Percentiles rank a stretch among this genome's conserved stretches.
phyloP scores from a whole-genome alignment of 2,329 filamentous ascomycete species.

The Alternaria triticina region DNA sequence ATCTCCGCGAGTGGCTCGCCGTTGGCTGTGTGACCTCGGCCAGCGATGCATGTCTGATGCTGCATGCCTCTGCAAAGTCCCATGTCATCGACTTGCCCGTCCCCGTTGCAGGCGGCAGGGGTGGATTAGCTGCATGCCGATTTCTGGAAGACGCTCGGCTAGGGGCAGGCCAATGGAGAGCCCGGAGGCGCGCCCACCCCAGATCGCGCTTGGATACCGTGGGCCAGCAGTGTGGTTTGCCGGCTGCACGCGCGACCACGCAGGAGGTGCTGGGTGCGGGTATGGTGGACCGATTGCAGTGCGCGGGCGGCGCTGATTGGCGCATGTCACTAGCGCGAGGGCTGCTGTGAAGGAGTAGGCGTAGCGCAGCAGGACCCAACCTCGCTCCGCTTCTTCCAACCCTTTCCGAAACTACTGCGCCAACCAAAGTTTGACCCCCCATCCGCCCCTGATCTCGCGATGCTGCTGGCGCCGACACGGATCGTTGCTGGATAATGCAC shows the following conservation, averaged over 20 bases:
- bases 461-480: slow-evolving; percentile 24
- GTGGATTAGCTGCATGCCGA: slow-evolving; percentile 25
- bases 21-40: slow-evolving; percentile 39
- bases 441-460: slow-evolving; percentile 32
- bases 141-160: slow-evolving; percentile 46
- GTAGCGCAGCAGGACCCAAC: slow-evolving; percentile 22
- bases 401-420: slow-evolving; percentile 41
- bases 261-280: slow-evolving; percentile 35
- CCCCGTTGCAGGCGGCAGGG: slow-evolving; percentile 34
- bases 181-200: slow-evolving; percentile 29
- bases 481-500: slow-evolving; percentile 22
- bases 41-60: slow-evolving; percentile 32
- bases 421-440: slow-evolving; percentile 36
- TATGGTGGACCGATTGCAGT: slow-evolving; percentile 20
- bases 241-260: slow-evolving; percentile 36
- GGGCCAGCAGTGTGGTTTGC: slow-evolving; percentile 42
- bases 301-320: slow-evolving; percentile 15
- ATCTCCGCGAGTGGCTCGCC: slow-evolving; percentile 40
- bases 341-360: slow-evolving; percentile 18
- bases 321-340: not conserved
- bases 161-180: slow-evolving; percentile 26
- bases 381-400: slow-evolving; percentile 24
- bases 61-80: slow-evolving; percentile 29
- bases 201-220: slow-evolving; percentile 42
- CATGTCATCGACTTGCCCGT: slow-evolving; percentile 27